Evolutionary conservation across 2,329 filamentous ascomycete species (phyloP), one percentile per base, ranked within the genome.

Genomic region (Tolypocladium endophyticum): DNA sequence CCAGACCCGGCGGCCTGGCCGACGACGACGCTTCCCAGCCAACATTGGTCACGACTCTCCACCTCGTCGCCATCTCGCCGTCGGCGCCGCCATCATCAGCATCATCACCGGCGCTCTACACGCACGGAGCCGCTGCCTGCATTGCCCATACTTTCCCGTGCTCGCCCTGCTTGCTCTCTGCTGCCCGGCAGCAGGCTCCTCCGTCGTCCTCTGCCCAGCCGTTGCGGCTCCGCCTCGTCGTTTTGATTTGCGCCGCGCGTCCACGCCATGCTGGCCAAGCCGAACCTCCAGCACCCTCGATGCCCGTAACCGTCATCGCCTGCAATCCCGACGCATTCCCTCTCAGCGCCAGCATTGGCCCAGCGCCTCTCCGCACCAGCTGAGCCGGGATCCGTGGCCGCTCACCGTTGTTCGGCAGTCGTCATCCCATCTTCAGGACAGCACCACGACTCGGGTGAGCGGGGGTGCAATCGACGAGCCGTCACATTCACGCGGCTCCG

Each of bases 21-120:
- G 58, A 56, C 41, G 33, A 56, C 58, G 43, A 52, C 58, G 38
- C 53, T 52, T 52, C 56, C 41, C 33, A 47, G 38, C 58, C 58
- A 43, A 50, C 41, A 23, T 50, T 38, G 20, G 39, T 39, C 58
- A 23, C 55, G 55, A 47, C 57, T n/a, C 57, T 35, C 52, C 25
- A 55, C 39, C 28, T 39, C 47, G 23, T 47, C 43, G 33, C 56
- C 57, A 36, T 54, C 50, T 54, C 57, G 47, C 23, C 30, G 20
- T 25, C 16, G 20, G 16, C 6, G 23, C 45, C 45, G 35, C 38
- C 47, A n/a, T 50, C 56, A 57, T 35, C 56, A 57, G n/a, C 56
- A 47, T 35, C 56, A 57, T 50, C 55, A 33, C 14, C 38, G 38
- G 20, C 20, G 14, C 20, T 33, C 50, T 11, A n/a, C 50, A 20